These are phyloP conservation scores for Macrocystidia cucumis DNA, from an alignment of 1,284 basidiomycete species.

Conservation along the genomic window DNA sequence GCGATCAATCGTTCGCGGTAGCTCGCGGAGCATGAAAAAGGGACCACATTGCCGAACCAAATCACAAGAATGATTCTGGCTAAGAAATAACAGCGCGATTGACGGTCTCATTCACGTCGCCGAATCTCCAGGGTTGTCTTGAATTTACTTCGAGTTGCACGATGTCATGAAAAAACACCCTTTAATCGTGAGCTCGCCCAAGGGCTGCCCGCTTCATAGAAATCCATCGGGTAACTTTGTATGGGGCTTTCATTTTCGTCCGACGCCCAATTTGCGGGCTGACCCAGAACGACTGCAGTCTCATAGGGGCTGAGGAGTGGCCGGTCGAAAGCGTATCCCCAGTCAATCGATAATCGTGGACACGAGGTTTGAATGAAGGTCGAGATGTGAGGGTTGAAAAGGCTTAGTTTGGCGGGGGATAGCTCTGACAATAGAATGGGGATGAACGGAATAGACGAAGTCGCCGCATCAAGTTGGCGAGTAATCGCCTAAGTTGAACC, in stretches of 20 bases:
- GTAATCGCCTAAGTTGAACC: constrained; percentile 60
- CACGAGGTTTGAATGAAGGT: constrained; percentile 96
- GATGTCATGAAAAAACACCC: constrained; percentile 21
- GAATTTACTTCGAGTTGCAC: no score
- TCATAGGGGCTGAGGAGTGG: constrained; percentile 95
- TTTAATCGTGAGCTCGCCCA: constrained; percentile 58
- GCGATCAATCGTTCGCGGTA: no score
- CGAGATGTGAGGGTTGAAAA: constrained; percentile 77
- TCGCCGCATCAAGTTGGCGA: constrained; percentile 49
- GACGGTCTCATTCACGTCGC: constrained; percentile 1
- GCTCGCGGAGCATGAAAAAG: no score
- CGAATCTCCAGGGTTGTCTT: neutral
- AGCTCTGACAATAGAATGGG: constrained; percentile 94
- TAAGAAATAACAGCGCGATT: constrained; percentile 1
- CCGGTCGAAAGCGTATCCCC: constrained; percentile 92
- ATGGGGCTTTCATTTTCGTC: constrained; percentile 21
- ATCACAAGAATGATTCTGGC: no score
- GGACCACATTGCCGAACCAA: no score
- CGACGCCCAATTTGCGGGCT: constrained; percentile 50
- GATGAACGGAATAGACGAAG: constrained; percentile 64
- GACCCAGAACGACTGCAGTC: constrained; percentile 81
- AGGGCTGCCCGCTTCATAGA: constrained; percentile 76
- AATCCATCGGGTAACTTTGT: constrained; percentile 90
- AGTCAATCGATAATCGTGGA: constrained; percentile 94
- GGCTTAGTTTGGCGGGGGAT: constrained; percentile 86